Evolutionary conservation across 352 stramenopile species (phyloP).

Genomic region (Plasmopara muralis): DNA sequence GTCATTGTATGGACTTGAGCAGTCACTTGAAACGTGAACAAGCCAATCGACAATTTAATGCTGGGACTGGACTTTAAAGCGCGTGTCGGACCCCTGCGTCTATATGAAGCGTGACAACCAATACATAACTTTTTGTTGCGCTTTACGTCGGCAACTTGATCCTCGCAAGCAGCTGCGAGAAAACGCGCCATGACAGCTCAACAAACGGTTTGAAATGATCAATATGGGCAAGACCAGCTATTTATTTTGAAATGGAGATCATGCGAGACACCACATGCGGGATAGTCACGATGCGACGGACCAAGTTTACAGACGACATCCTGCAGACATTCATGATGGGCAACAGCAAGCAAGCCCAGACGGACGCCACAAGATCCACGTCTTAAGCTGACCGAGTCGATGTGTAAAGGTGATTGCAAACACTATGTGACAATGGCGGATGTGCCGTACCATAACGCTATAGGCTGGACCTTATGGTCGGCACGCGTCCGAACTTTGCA

Average conservation of each 20-base stretch:
- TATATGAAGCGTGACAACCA: conserved; percentile 8
- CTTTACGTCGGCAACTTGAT: conserved; percentile 13
- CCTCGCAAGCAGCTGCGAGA: conserved; percentile 6
- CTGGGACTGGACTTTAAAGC: not conserved
- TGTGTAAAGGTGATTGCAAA: too few species aligned
- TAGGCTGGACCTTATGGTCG: not conserved
- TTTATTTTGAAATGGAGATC: not conserved
- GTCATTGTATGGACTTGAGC: not conserved
- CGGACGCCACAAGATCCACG: too few species aligned
- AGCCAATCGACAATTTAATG: not conserved
- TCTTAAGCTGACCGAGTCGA: too few species aligned
- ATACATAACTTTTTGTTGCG: conserved; percentile 15
- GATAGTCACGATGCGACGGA: not conserved
- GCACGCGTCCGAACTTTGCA: not conserved
- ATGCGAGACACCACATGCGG: not conserved
- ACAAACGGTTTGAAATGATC: not conserved
- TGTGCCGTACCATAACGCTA: not conserved
- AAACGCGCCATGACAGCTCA: conserved; percentile 4
- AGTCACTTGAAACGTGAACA: not conserved
- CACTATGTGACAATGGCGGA: too few species aligned
- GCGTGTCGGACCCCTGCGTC: conserved; percentile 8
- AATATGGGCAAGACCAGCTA: not conserved
- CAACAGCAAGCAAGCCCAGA: not conserved
- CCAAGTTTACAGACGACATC: not conserved
- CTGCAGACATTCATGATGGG: not conserved